phyloP scores from a whole-genome alignment of 164 flowering plant species.

The Hamamelis virginiana region DNA sequence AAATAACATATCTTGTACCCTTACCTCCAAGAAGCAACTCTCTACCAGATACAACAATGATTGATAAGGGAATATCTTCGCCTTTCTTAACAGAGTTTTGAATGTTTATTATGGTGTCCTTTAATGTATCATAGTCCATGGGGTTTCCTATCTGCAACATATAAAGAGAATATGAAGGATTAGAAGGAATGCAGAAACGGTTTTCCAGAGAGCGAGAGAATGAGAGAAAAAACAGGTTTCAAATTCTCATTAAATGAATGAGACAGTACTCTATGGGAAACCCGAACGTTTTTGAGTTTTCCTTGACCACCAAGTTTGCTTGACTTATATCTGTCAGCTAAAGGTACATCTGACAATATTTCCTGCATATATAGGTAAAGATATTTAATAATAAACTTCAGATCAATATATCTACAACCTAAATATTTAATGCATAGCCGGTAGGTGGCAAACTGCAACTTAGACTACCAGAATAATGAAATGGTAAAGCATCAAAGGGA shows the following conservation, averaged over 20 bases:
- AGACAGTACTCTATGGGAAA: conserved; percentile 68
- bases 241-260: not conserved
- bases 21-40: conserved; percentile 91
- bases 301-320: conserved; percentile 39
- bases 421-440: not conserved
- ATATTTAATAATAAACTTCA: not conserved
- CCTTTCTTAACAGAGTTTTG: conserved; percentile 43
- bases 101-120: conserved; percentile 60
- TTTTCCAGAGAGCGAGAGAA: not conserved
- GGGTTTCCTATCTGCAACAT: conserved; percentile 80
- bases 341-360: conserved; percentile 78
- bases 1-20: conserved; percentile 14
- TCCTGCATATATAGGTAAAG: conserved; percentile 47
- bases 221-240: not conserved
- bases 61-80: conserved; percentile 66
- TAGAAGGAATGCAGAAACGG: not conserved
- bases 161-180: conserved; percentile 10
- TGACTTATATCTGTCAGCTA: conserved; percentile 63
- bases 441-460: not conserved
- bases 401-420: not conserved
- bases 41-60: conserved; percentile 76
- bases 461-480: not conserved
- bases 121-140: conserved; percentile 65
- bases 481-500: not conserved
- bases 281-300: conserved; percentile 60